Percentiles rank a stretch among this genome's conserved stretches.
Evolutionary conservation across 352 stramenopile species (phyloP).

Genomic region (Phytopythium cucurbitacearum): DNA sequence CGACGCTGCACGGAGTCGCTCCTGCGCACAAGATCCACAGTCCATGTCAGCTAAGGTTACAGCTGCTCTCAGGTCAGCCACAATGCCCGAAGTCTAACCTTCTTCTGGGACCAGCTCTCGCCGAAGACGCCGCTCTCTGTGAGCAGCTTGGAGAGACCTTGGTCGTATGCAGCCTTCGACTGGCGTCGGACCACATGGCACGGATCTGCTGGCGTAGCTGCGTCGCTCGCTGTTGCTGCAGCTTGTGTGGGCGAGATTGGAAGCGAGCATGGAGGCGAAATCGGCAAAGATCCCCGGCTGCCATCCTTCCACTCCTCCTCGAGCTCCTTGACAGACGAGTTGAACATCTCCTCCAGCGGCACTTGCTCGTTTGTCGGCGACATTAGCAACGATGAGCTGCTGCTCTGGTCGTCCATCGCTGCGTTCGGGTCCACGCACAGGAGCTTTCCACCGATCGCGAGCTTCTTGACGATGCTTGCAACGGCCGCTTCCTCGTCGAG

Average conservation of each 20-base stretch:
- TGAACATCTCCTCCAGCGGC: slow-evolving; percentile 3
- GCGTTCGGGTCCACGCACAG: slow-evolving; percentile 29
- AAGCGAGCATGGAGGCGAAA: no score
- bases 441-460: slow-evolving; percentile 58
- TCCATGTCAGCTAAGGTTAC: no score
- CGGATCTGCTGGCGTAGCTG: not conserved
- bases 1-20: slow-evolving; percentile 84
- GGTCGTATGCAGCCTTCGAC: slow-evolving; percentile 64
- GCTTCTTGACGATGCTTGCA: slow-evolving; percentile 42
- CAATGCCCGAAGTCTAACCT: slow-evolving; percentile 24
- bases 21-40: slow-evolving; percentile 13
- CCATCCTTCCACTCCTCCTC: not conserved
- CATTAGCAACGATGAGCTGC: not conserved
- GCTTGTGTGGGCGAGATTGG: not conserved
- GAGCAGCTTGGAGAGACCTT: slow-evolving; percentile 61
- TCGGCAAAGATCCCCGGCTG: not conserved
- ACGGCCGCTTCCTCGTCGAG: slow-evolving; percentile 46
- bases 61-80: not conserved
- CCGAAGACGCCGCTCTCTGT: slow-evolving; percentile 74
- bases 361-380: slow-evolving; percentile 1
- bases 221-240: slow-evolving; percentile 13
- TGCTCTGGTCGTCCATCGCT: slow-evolving; percentile 10
- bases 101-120: slow-evolving; percentile 94
- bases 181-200: slow-evolving; percentile 40
- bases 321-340: slow-evolving; percentile 1